A percentile compares a stretch with the other conserved stretches of the same genome.
phyloP scores from a whole-genome alignment of 2,329 filamentous ascomycete genomes.

The Penicillium olsonii region DNA sequence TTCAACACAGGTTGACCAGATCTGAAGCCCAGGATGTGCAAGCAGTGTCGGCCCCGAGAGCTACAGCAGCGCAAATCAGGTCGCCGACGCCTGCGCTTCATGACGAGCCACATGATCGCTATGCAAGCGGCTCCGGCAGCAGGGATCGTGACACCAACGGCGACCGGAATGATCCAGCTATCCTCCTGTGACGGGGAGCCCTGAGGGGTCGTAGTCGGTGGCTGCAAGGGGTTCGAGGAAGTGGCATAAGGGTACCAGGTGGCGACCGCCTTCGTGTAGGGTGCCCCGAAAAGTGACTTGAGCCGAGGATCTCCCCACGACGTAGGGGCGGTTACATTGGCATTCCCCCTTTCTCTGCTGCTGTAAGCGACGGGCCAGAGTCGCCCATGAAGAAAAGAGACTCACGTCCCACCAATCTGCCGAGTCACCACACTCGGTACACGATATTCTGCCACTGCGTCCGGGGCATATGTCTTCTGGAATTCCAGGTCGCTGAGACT shows the following conservation, averaged over 20 bases:
- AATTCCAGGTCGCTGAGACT: constrained; percentile 5
- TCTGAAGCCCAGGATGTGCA: background rate
- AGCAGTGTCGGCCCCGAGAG: background rate
- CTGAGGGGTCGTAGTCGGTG: background rate
- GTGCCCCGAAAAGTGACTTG: constrained; percentile 1
- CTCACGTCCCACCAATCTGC: constrained; percentile 8
- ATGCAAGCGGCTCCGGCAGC: background rate
- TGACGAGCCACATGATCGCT: background rate
- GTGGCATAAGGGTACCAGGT: constrained; percentile 8
- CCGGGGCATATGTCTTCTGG: constrained; percentile 1
- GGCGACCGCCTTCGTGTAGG: constrained; percentile 4
- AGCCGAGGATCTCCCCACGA: constrained; percentile 2
- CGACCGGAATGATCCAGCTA: constrained; percentile 1
- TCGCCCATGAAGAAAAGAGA: background rate
- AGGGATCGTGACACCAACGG: constrained; percentile 1
- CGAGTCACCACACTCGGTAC: constrained; percentile 2
- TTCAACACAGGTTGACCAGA: background rate
- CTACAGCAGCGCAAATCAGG: background rate
- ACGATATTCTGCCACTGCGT: constrained; percentile 1
- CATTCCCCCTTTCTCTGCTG: constrained; percentile 4
- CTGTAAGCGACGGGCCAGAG: background rate
- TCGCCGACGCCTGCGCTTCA: background rate
- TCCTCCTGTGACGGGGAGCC: background rate
- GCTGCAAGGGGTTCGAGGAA: background rate
- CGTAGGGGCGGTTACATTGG: background rate